These are phyloP conservation scores for Linnemannia schmuckeri DNA, from an alignment of 192 early-diverging fungal genomes.

Conservation along the genomic window DNA sequence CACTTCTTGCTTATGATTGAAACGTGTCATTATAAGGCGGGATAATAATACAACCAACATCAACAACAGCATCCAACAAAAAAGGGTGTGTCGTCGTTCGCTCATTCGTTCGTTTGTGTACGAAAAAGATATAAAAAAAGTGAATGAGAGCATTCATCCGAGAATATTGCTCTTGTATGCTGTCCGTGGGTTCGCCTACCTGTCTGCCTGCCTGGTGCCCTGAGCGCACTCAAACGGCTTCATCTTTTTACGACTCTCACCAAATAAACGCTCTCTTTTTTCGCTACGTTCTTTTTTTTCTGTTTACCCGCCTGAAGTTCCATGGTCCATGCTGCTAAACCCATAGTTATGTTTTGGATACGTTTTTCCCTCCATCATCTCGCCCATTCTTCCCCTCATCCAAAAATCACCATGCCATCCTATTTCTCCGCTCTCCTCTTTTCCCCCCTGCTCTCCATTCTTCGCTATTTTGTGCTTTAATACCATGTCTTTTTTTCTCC, in stretches of 20 bases:
- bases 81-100: neutral
- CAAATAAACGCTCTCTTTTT: neutral
- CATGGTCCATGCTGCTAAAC: neutral
- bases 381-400: no score
- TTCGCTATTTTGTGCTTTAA: neutral
- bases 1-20: neutral
- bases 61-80: neutral
- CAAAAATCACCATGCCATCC: neutral
- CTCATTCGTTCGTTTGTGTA: neutral
- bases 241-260: neutral
- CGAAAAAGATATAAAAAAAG: neutral
- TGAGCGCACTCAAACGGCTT: neutral
- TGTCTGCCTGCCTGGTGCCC: neutral
- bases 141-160: neutral
- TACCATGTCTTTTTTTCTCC: neutral
- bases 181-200: no score
- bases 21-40: conserved; percentile 6
- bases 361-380: no score
- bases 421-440: neutral
- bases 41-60: neutral
- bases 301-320: neutral
- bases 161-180: neutral
- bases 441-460: neutral
- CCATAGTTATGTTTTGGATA: no score
- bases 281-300: neutral